Percentiles rank a stretch among this genome's conserved stretches.
Evolutionary conservation across 768 basidiomycete species (phyloP).

Genomic region (Leccinum subgranulosum): DNA sequence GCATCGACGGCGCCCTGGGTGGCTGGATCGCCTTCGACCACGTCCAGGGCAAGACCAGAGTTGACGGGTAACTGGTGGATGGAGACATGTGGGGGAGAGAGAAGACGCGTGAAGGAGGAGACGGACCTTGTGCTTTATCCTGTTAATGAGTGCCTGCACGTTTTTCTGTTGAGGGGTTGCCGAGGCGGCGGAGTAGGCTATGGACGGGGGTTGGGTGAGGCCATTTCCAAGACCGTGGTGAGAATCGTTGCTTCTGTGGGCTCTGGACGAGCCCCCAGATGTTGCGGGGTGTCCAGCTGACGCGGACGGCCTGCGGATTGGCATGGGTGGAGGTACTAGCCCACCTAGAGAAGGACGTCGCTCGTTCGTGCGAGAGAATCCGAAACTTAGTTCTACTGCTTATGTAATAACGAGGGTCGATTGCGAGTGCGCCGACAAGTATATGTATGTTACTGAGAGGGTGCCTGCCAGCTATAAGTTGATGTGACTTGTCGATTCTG

Average conservation of each 20-base stretch:
- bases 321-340: slow-evolving; percentile 32
- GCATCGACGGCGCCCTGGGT: slow-evolving; percentile 75
- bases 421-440: not conserved
- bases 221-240: slow-evolving; percentile 40
- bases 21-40: slow-evolving; percentile 72
- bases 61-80: slow-evolving; percentile 71
- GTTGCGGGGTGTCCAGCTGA: slow-evolving; percentile 42
- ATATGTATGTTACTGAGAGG: not conserved
- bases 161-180: slow-evolving; percentile 77
- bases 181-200: slow-evolving; percentile 36
- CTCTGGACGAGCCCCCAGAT: slow-evolving; percentile 40
- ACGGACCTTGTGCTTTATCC: slow-evolving; percentile 76
- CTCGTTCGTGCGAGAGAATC: slow-evolving; percentile 25
- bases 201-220: slow-evolving; percentile 31
- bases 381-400: slow-evolving; percentile 8
- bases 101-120: not conserved
- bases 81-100: not conserved
- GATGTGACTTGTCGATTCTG: not conserved
- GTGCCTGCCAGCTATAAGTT: not conserved
- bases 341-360: slow-evolving; percentile 18
- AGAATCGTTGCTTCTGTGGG: slow-evolving; percentile 64
- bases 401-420: slow-evolving; percentile 19
- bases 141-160: slow-evolving; percentile 73
- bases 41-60: slow-evolving; percentile 71
- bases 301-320: slow-evolving; percentile 62